Base-by-base conservation (phyloP, 148 eudicot genomes). In the Nepenthes mirabilis region DNA sequence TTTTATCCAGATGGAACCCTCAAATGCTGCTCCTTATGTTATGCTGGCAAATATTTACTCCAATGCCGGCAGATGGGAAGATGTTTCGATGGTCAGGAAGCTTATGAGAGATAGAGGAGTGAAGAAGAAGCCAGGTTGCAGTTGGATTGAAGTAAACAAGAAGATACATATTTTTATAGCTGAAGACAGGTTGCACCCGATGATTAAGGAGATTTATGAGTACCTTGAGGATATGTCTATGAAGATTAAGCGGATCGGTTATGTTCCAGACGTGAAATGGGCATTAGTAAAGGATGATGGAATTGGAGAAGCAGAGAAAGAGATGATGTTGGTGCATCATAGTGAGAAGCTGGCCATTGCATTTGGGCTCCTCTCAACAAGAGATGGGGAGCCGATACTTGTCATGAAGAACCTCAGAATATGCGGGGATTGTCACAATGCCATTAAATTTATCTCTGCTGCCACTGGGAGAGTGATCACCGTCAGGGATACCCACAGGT, bases 401-500 rank as follows among this genome's bases (percentile, higher is more conserved):
- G 82, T 88, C 47, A 74, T 83, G 67, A 88, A 84, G 78, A 88
- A 84, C 64, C 76, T 88, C 49, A 82, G 95, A 69, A 88, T 88
- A 63, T 88, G 95, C 69, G 88, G 80, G 62, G 95, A 88, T 73
- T 88, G 91, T 70, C 95, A 88, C 55, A 84, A 85, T 71, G 88
- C 91, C 8, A 74, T 85, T 33, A 82, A 80, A 63, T 59, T 72
- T 54, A 72, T 88, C 54, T 82, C 95, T 65, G 68, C 63, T 55
- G 79, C 82, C 34, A 79, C 81, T 12, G 55, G 62, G 23, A 82
- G 88, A 65, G 86, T 82, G 63, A 88, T 84, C 63, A 84, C 88
- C n/a, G 81, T 88, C 36, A 82, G 95, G 74, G 95, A 88, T 65
- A 57, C 84, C 8, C 75, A 80, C 43, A 80, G 95, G 68, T 88